Evolutionary conservation across 352 stramenopile species (phyloP), one percentile per base, ranked within the genome.

Genomic region (Phytophthora sansomeana): DNA sequence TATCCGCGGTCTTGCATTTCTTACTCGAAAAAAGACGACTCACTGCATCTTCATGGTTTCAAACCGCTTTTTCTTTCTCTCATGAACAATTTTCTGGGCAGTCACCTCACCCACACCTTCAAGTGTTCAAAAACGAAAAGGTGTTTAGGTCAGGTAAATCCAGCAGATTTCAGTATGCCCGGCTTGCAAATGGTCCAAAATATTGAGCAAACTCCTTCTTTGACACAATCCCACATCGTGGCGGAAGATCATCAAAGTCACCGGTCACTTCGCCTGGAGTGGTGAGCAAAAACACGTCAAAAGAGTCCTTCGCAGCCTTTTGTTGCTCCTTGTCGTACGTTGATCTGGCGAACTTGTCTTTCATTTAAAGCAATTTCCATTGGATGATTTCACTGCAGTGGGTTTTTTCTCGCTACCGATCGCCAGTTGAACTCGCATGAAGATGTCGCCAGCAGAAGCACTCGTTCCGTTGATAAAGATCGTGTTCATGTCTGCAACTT

Each of bases 141-240:
- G 44, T 54, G 43, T 63, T 63, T 19, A 63, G 38, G 48, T 63
- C 32, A 3, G 14, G 55, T 42, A 46, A n/a, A n/a, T n/a, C 35
- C 6, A 26, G 41, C 49, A n/a, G n/a, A n/a, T n/a, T n/a, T n/a
- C n/a, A n/a, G n/a, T n/a, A n/a, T n/a, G n/a, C n/a, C n/a, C n/a
- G 49, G 33, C 49, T 46, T 24, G 49, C 32, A 33, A 56, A 56
- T 4, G 21, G 32, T 46, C 49, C 49, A 13, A 56, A 56, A 32
- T 9, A 44, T n/a, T n/a, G n/a, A n/a, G n/a, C n/a, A n/a, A n/a
- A n/a, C n/a, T n/a, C n/a, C n/a, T n/a, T n/a, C n/a, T n/a, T n/a
- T n/a, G n/a, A n/a, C n/a, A n/a, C n/a, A n/a, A n/a, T n/a, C n/a
- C n/a, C n/a, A n/a, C n/a, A n/a, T n/a, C n/a, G n/a, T n/a, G n/a